Evolutionary conservation across 345 rosid species (phyloP), one percentile per base, ranked within the genome.

Genomic region (Geranium brycei): DNA sequence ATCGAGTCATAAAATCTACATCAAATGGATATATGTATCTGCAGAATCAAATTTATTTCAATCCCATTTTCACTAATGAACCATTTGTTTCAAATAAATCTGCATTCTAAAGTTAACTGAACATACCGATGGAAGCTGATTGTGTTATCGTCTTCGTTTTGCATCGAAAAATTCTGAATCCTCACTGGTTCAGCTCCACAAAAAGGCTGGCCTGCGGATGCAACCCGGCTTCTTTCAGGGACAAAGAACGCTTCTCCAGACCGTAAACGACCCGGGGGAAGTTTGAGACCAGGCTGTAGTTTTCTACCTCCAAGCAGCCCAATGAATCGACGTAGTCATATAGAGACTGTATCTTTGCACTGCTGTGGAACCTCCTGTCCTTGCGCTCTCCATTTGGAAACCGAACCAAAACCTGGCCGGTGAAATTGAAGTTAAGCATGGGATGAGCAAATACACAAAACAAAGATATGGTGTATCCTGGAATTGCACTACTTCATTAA

Each of bases 131-230:
- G 41, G 41, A 35, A 35, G 41, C 41, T 35, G 28, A 23, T 23
- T 23, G 28, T 23, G 28, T 23, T 23, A 23, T 23, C 28, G 28
- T 23, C 28, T 38, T 38, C 47, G 8, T 38, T 38, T 38, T 38
- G 47, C 11, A 38, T 38, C 11, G 8, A 38, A 3, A 47, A 13
- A 47, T 6, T 3, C 53, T 47, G 3, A 47, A 47, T 82, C 60
- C 66, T 71, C 67, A 66, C 0, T 41, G 85, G 84, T 82, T 84
- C 64, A 84, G 74, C 91, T 95, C 97, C 71, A 95, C 91, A 65
- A 91, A 95, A 70, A 95, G 97, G 78, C 97, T 88, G 63, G 93
- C 99, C 77, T 91, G 97, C 68, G 99, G 99, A 83, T 95, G 90
- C 78, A 95, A 80, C 65, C 99, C 97, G 19, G 93, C 86, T 47